These are phyloP conservation scores for Kodamaea fungicola DNA, from an alignment of 1,139 yeast genomes.

Conservation along the genomic window DNA sequence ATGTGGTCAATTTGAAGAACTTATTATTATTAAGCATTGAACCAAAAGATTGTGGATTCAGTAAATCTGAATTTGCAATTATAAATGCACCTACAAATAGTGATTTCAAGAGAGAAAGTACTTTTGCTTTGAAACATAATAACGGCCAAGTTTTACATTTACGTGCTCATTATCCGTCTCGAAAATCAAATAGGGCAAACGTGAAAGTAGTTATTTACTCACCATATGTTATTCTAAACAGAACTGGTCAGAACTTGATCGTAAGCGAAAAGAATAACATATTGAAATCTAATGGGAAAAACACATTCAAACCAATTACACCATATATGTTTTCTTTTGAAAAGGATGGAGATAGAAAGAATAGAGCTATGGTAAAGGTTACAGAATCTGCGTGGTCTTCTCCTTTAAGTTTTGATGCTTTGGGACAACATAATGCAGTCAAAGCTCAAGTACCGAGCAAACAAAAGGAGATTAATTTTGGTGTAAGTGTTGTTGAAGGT, in stretches of 20 bases:
- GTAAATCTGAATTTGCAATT: conserved; percentile 76
- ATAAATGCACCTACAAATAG: conserved; percentile 59
- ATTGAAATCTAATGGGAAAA: conserved; percentile 30
- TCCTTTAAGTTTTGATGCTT: conserved; percentile 82
- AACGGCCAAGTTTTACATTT: conserved; percentile 70
- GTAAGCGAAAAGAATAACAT: conserved; percentile 59
- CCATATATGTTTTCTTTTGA: conserved; percentile 90
- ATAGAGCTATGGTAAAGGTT: conserved; percentile 66
- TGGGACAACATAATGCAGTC: conserved; percentile 77
- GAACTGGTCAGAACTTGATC: conserved; percentile 66
- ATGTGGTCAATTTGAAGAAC: conserved; percentile 73
- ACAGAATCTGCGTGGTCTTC: conserved; percentile 75
- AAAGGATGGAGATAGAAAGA: conserved; percentile 51
- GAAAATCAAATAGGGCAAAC: conserved; percentile 45
- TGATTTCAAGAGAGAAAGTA: conserved; percentile 55
- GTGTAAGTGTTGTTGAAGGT: conserved; percentile 79
- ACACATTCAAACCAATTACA: conserved; percentile 21
- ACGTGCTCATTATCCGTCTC: conserved; percentile 58
- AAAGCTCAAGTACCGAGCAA: conserved; percentile 54
- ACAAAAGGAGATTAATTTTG: conserved; percentile 70
- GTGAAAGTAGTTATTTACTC: conserved; percentile 67
- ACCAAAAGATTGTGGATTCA: conserved; percentile 62
- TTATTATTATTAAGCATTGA: conserved; percentile 69
- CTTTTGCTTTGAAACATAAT: conserved; percentile 44
- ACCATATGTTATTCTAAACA: conserved; percentile 80